Conservation (phyloP, 2,329 filamentous ascomycete genomes). For the Colletotrichum scovillei region DNA sequence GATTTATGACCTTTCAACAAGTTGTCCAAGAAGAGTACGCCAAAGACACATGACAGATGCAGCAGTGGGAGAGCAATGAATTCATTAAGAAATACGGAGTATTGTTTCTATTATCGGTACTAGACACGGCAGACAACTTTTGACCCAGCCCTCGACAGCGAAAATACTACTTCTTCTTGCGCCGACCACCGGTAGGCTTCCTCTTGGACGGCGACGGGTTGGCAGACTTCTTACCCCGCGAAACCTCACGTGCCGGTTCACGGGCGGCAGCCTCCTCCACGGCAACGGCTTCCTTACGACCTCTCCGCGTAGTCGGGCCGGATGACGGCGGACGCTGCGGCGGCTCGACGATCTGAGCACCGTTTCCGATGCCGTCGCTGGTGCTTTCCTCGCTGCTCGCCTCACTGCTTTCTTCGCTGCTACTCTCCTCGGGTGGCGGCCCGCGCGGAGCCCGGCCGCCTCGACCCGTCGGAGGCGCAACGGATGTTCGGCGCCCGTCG, state of each 20-base stretch:
- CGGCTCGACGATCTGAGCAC: conserved; percentile 47
- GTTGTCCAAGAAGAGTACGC: neutral
- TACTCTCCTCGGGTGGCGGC: conserved; percentile 44
- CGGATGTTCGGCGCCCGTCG: conserved; percentile 42
- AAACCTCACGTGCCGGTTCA: conserved; percentile 41
- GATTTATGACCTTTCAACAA: conserved; percentile 8
- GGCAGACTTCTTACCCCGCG: conserved; percentile 53
- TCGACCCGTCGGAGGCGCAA: conserved; percentile 45
- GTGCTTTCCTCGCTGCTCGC: conserved; percentile 45
- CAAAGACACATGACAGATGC: no score
- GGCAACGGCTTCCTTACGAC: conserved; percentile 49
- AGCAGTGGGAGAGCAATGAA: neutral
- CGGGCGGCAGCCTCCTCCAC: conserved; percentile 49
- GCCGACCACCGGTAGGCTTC: conserved; percentile 46
- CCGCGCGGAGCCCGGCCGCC: conserved; percentile 45
- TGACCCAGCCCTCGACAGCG: conserved; percentile 18
- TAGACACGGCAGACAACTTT: neutral
- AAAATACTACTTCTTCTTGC: conserved; percentile 48
- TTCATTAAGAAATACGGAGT: conserved; percentile 6
- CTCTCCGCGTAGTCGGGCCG: conserved; percentile 17
- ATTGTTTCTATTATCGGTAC: conserved; percentile 23
- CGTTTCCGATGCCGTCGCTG: conserved; percentile 51
- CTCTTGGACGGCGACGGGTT: conserved; percentile 52
- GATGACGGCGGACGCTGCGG: conserved; percentile 22
- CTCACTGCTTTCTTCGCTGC: conserved; percentile 43